Conservation (phyloP, 2,329 filamentous ascomycete species). For the Epichloe gansuensis region DNA sequence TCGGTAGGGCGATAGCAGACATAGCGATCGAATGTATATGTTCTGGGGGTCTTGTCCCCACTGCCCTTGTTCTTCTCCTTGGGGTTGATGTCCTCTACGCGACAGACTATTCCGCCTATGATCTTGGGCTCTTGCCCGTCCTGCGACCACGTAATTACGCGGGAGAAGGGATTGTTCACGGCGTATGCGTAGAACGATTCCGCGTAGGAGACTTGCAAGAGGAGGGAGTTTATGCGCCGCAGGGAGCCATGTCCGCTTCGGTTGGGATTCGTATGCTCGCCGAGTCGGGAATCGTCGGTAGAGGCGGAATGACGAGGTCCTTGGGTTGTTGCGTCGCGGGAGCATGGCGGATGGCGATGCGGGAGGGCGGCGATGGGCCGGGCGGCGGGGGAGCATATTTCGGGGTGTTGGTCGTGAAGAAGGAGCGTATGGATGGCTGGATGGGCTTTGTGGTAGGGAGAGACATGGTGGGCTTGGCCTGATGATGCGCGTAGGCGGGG, state of each 20-base stretch:
- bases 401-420: conserved; percentile 40
- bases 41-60: conserved; percentile 22
- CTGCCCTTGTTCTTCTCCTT: not conserved
- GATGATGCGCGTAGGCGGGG: not conserved
- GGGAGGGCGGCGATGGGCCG: conserved; percentile 17
- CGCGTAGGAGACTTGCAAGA: conserved; percentile 51
- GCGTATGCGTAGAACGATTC: conserved; percentile 52
- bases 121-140: conserved; percentile 32
- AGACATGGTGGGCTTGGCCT: conserved; percentile 21
- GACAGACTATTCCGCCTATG: conserved; percentile 50
- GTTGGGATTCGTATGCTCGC: conserved; percentile 41
- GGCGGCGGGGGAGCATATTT: conserved; percentile 24
- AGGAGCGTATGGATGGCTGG: conserved; percentile 50
- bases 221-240: conserved; percentile 51
- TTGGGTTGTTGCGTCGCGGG: conserved; percentile 12
- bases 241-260: conserved; percentile 41
- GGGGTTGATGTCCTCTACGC: conserved; percentile 32
- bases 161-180: conserved; percentile 41
- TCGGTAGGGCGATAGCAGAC: conserved; percentile 51
- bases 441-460: conserved; percentile 25
- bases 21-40: conserved; percentile 54
- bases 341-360: conserved; percentile 12
- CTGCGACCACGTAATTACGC: conserved; percentile 46
- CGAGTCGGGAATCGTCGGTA: conserved; percentile 27
- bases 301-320: conserved; percentile 18